These are phyloP conservation scores for Albifimbria verrucaria DNA, from an alignment of 2,329 filamentous ascomycete genomes.

Conservation along the genomic window DNA sequence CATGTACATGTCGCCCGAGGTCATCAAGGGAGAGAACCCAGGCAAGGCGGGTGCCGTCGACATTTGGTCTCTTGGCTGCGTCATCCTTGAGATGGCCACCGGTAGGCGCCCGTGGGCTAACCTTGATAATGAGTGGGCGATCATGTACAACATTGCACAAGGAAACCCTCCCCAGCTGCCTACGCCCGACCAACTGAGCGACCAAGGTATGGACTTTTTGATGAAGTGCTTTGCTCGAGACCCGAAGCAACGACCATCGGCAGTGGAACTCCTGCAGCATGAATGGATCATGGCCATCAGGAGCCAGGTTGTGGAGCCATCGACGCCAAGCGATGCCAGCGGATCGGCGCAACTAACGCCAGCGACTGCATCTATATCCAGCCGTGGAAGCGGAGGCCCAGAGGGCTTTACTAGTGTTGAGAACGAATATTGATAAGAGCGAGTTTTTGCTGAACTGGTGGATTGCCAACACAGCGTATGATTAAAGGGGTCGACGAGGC, in stretches of 20 bases:
- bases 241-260: constrained; percentile 72
- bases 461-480: no score
- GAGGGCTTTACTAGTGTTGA: constrained; percentile 28
- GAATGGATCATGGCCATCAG: constrained; percentile 78
- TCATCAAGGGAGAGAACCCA: constrained; percentile 84
- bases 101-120: constrained; percentile 91
- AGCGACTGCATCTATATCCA: constrained; percentile 23
- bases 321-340: constrained; percentile 57
- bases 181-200: constrained; percentile 75
- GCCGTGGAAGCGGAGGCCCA: constrained; percentile 22
- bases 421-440: not conserved
- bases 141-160: constrained; percentile 99
- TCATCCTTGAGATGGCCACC: constrained; percentile 96
- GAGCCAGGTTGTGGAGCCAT: constrained; percentile 61
- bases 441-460: no score
- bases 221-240: constrained; percentile 83
- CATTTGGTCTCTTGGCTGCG: constrained; percentile 94
- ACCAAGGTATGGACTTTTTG: constrained; percentile 83
- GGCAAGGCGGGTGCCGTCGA: constrained; percentile 85
- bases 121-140: constrained; percentile 98
- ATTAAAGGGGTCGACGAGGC: no score
- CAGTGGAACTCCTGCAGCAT: constrained; percentile 87
- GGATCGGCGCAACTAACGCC: constrained; percentile 36
- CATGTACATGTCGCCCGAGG: constrained; percentile 99
- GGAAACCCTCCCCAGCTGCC: constrained; percentile 90